Evolutionary conservation across 179 eudicot species (phyloP).

Genomic region (Patellifolia procumbens): DNA sequence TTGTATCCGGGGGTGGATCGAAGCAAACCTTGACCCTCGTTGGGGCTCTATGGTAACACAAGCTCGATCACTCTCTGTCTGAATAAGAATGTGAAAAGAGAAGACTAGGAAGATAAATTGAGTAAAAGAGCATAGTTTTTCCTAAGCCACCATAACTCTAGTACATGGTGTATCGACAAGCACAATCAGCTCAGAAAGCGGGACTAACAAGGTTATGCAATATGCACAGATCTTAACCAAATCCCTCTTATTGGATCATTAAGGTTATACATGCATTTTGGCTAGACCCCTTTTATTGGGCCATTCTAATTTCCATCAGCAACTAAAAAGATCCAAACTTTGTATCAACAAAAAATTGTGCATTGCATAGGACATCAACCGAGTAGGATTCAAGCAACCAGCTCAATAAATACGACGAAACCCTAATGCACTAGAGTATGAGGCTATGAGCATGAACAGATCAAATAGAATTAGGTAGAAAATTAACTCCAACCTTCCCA

Average conservation of each 20-base stretch:
- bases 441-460: background rate
- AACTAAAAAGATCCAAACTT: background rate
- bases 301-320: background rate
- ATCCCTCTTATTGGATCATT: too few species aligned
- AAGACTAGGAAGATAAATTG: too few species aligned
- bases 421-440: background rate
- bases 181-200: background rate
- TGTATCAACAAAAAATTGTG: background rate
- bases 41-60: too few species aligned
- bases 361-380: background rate
- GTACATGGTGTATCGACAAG: background rate
- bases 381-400: background rate
- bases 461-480: background rate
- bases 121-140: background rate
- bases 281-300: background rate
- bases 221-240: too few species aligned
- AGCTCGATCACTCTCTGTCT: too few species aligned
- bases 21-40: too few species aligned
- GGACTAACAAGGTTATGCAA: too few species aligned
- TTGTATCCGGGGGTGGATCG: too few species aligned
- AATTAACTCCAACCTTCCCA: background rate
- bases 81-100: too few species aligned
- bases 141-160: background rate
- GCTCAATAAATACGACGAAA: background rate
- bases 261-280: background rate